Percentiles rank a stretch among this genome's conserved stretches.
Conservation (phyloP, 768 basidiomycete species). For the Suillus sp. region DNA sequence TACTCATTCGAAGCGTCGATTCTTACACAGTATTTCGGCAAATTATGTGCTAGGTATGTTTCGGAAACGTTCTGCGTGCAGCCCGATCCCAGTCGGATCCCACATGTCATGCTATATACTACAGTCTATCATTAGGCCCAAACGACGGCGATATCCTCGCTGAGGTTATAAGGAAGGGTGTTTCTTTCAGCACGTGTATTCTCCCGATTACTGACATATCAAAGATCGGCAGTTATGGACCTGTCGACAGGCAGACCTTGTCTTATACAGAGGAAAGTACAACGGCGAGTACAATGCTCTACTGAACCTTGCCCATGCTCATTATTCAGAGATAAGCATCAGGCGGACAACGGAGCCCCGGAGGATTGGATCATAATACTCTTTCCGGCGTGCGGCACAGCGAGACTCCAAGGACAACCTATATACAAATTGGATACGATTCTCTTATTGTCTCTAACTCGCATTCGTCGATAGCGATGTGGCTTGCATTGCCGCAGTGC, state of each 20-base stretch:
- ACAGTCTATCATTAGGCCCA: not conserved
- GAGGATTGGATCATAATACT: not conserved
- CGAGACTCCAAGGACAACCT: not conserved
- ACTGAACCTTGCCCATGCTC: not conserved
- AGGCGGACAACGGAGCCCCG: not conserved
- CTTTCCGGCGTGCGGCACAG: not conserved
- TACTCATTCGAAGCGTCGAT: not conserved
- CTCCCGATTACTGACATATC: not conserved
- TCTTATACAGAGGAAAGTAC: not conserved
- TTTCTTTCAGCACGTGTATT: not conserved
- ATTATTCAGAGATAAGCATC: not conserved
- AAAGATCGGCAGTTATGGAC: not conserved
- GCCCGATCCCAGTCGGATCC: not conserved
- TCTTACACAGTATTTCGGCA: not conserved
- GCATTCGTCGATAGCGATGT: not conserved
- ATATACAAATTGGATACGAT: not conserved
- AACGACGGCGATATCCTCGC: not conserved
- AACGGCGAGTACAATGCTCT: not conserved
- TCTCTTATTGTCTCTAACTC: not conserved
- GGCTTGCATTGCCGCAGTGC: not conserved
- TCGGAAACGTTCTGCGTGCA: not conserved
- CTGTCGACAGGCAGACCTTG: not conserved
- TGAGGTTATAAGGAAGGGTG: not conserved
- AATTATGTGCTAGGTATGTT: not conserved
- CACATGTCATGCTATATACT: not conserved